phyloP scores from a whole-genome alignment of 2,329 filamentous ascomycete genomes.

The Talaromyces piceae region DNA sequence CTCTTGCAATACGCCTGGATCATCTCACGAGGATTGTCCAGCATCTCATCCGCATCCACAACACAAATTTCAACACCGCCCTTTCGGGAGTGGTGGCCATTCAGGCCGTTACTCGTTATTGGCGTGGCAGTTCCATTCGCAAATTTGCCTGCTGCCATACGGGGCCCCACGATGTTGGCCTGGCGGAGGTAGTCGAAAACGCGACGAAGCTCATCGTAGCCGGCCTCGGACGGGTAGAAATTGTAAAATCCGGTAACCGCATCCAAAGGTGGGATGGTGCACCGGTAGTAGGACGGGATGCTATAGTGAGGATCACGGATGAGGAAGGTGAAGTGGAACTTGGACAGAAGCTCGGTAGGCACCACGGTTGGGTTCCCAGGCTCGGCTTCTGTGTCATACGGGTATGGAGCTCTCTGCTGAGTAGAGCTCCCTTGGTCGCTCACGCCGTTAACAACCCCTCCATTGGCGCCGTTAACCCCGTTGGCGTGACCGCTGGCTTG shows the following conservation, averaged over 20 bases:
- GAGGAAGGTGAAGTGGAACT: constrained; percentile 91
- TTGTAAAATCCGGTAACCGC: constrained; percentile 75
- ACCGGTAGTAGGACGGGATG: constrained; percentile 91
- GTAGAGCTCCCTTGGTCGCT: constrained; percentile 18
- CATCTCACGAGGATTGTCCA: constrained; percentile 71
- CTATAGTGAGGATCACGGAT: constrained; percentile 91
- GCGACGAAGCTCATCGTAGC: constrained; percentile 78
- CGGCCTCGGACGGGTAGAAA: constrained; percentile 82
- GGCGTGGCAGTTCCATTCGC: constrained; percentile 19
- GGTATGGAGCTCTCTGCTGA: constrained; percentile 40
- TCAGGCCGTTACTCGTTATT: constrained; percentile 18
- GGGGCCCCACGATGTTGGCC: constrained; percentile 62
- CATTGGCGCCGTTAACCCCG: constrained; percentile 10
- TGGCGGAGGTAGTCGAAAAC: constrained; percentile 77
- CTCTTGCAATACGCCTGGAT: constrained; percentile 74
- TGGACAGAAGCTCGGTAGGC: constrained; percentile 62
- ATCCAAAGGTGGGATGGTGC: constrained; percentile 80
- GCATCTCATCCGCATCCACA: constrained; percentile 86
- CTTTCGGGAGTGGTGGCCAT: constrained; percentile 14
- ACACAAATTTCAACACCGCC: constrained; percentile 63
- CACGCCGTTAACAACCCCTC: constrained; percentile 8
- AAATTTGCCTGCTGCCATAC: constrained; percentile 42
- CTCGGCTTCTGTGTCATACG: constrained; percentile 54
- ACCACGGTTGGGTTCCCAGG: constrained; percentile 77
- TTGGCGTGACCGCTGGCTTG: constrained; percentile 14